Base-by-base conservation (phyloP, 495 filamentous ascomycete species). In the Trichoderma reesei region DNA sequence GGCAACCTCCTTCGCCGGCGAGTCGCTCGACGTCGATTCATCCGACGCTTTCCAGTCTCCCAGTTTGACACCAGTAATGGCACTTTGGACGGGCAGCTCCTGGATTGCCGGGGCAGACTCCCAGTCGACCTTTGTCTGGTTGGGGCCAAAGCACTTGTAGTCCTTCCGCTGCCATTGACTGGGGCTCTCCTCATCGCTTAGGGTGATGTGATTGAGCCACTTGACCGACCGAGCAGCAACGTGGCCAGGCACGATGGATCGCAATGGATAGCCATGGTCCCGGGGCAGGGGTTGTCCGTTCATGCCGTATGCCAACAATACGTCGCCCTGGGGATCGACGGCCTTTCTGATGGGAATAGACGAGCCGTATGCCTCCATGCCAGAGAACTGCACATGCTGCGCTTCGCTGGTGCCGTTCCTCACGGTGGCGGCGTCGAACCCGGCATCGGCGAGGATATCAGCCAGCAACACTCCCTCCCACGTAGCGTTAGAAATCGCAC, bases 211-310 rank as follows among this genome's bases (percentile, higher is more conserved):
- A 68, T 79, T 82, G 0, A 88, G 77, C 85, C 85, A 89, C 67
- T 89, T 89, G 14, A 89, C 86, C 59, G 78, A 83, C 38, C 85
- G 76, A 13, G 82, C 86, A 5, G 82, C 86, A 5, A 82, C 83
- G 41, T 83, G 77, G 5, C 86, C 86, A 6, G 86, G 86, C 0
- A 87, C 79, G 16, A 88, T 74, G 0, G 82, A 79, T 5, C 86
- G 78, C 16, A 88, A 71, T 0, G 86, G 86, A 64, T 77, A 83
- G 10, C 86, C 86, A 66, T 88, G 85, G 42, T 84, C 82, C 9
- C 76, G 73, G 0, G 82, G 74, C 0, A 89, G 75, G 0, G 81
- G 72, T n/a, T 69, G 64, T 62, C 78, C 80, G 68, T 88, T 88
- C 82, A 88, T 86, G 37, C 72, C 72, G 66, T 77, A 87, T 5